Evolutionary conservation across 371 early-diverging fungal genomes (phyloP).

Genomic region (Mortierella sp.): DNA sequence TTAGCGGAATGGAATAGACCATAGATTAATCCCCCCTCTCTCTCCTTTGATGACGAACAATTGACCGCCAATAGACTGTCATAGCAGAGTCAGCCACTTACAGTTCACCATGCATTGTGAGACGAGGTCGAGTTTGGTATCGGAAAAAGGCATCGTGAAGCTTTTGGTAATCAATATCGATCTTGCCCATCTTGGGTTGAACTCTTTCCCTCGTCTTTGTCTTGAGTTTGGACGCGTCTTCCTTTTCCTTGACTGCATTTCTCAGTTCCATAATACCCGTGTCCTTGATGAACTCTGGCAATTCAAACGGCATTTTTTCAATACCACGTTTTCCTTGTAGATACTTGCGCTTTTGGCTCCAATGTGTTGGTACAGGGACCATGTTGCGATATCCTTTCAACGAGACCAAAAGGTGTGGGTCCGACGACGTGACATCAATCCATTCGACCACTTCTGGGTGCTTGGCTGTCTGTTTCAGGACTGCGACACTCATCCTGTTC

Average conservation of each 20-base stretch:
- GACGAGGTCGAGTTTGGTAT: constrained; percentile 88
- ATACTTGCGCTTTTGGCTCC: constrained; percentile 97
- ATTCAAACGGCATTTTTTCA: constrained; percentile 94
- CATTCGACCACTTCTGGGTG: constrained; percentile 98
- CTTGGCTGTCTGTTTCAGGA: constrained; percentile 90
- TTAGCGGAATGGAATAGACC: not conserved
- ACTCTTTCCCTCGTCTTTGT: constrained; percentile 89
- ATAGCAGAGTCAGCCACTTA: too few species aligned
- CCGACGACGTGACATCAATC: constrained; percentile 93
- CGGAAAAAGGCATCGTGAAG: constrained; percentile 98
- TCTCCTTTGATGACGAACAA: too few species aligned
- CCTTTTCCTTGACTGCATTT: constrained; percentile 88
- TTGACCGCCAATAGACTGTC: too few species aligned
- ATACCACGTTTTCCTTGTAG: constrained; percentile 95
- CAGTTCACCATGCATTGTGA: constrained; percentile 91
- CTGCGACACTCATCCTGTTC: constrained; percentile 86
- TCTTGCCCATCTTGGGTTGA: constrained; percentile 95
- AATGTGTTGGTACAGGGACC: constrained; percentile 96
- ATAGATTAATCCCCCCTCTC: too few species aligned
- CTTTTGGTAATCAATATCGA: constrained; percentile 96
- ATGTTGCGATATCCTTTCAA: constrained; percentile 92
- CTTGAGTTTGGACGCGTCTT: constrained; percentile 81
- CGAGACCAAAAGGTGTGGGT: constrained; percentile 90
- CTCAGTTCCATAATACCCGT: constrained; percentile 98
- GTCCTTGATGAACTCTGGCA: constrained; percentile 96